phyloP scores from a whole-genome alignment of 202 grass and related monocot genomes.

The Carex sylvatica region DNA sequence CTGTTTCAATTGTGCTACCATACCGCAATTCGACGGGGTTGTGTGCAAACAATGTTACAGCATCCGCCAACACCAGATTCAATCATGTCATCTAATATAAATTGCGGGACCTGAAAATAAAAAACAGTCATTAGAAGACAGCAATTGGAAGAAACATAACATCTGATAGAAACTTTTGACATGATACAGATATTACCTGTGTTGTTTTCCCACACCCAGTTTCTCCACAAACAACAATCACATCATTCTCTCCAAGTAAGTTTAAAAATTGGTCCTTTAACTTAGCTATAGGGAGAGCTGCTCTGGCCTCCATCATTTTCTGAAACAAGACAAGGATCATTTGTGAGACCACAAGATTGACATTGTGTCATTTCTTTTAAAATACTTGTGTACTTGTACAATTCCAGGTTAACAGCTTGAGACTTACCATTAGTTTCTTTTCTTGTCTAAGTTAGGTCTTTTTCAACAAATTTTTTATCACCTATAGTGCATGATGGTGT shows the following conservation, averaged over 20 bases:
- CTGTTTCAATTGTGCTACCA: neutral
- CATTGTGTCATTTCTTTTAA: neutral
- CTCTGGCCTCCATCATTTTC: constrained; percentile 90
- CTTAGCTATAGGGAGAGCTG: constrained; percentile 78
- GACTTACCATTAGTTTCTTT: neutral
- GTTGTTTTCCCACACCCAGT: constrained; percentile 99
- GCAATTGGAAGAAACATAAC: neutral
- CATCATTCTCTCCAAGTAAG: constrained; percentile 71
- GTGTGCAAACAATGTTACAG: constrained; percentile 93
- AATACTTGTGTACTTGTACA: neutral
- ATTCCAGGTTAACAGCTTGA: neutral
- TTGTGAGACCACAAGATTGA: neutral
- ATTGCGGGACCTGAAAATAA: constrained; percentile 79
- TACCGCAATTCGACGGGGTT: constrained; percentile 92
- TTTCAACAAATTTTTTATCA: neutral
- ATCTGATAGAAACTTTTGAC: neutral
- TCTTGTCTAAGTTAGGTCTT: neutral
- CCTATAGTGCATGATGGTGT: neutral
- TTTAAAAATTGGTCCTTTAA: constrained; percentile 68
- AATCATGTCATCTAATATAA: constrained; percentile 99
- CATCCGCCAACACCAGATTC: constrained; percentile 71
- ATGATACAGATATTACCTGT: constrained; percentile 47
- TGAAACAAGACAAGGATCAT: constrained; percentile 36
- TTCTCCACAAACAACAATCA: constrained; percentile 95
- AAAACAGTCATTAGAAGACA: constrained; percentile 26